These are phyloP conservation scores for Pichia sp. DNA, from an alignment of 1,139 yeast species.

Conservation along the genomic window DNA sequence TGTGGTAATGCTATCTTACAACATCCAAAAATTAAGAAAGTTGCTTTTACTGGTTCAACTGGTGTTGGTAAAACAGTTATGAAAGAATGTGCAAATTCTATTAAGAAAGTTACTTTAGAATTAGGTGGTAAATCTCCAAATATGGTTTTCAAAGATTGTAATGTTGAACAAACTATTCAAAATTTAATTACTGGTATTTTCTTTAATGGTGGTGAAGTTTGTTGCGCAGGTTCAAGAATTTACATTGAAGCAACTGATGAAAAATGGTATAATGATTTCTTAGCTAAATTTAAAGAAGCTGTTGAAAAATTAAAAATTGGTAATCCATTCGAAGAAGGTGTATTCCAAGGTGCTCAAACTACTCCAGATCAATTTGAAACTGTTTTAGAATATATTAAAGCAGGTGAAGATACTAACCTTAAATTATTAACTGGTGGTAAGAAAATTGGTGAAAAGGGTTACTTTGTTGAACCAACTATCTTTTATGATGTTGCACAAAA, in stretches of 20 bases:
- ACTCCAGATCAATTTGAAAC: conserved; percentile 69
- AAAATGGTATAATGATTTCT: conserved; percentile 61
- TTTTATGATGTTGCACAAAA: conserved; percentile 63
- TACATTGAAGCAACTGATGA: conserved; percentile 54
- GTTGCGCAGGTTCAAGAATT: conserved; percentile 82
- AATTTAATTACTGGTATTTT: conserved; percentile 58
- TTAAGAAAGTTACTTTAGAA: conserved; percentile 77
- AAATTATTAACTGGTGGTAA: conserved; percentile 72
- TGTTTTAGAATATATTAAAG: conserved; percentile 64
- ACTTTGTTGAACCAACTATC: conserved; percentile 72
- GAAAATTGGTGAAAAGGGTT: conserved; percentile 63
- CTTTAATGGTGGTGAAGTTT: conserved; percentile 84
- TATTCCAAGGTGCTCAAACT: conserved; percentile 84
- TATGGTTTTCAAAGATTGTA: conserved; percentile 70
- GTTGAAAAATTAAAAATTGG: conserved; percentile 57
- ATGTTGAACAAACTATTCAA: conserved; percentile 56
- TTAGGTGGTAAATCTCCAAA: conserved; percentile 86
- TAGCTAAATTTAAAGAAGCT: conserved; percentile 50
- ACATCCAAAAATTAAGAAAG: conserved; percentile 65
- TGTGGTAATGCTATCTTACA: conserved; percentile 69
- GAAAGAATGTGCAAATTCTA: conserved; percentile 63
- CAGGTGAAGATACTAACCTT: conserved; percentile 74
- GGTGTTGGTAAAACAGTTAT: conserved; percentile 72
- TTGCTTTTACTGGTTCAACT: conserved; percentile 85
- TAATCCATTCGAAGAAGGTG: conserved; percentile 65